A percentile compares a stretch with the other conserved stretches of the same genome.
These are phyloP conservation scores for Colletotrichum plurivorum DNA, from an alignment of 2,329 filamentous ascomycete genomes.

Conservation along the genomic window DNA sequence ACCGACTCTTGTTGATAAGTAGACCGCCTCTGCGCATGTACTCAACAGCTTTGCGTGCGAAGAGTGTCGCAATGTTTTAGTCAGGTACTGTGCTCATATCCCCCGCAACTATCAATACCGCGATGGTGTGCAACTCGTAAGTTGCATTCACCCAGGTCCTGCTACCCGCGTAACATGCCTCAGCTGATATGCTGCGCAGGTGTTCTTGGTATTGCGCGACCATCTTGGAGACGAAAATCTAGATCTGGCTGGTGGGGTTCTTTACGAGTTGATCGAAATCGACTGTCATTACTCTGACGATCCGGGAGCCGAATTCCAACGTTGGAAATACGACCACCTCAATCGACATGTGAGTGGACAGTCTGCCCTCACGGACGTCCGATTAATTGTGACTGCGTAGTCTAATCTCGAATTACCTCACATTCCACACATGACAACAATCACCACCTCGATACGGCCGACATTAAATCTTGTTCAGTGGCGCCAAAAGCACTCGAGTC, in stretches of 20 bases:
- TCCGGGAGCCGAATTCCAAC: slow-evolving; percentile 60
- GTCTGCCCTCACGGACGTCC: background rate
- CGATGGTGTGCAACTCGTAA: slow-evolving; percentile 59
- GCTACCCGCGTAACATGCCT: background rate
- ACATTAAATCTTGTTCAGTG: slow-evolving; percentile 54
- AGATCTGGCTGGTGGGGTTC: slow-evolving; percentile 58
- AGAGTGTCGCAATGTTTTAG: slow-evolving; percentile 62
- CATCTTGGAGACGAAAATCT: slow-evolving; percentile 61
- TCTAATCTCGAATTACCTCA: slow-evolving; percentile 60
- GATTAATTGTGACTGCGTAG: slow-evolving; percentile 42
- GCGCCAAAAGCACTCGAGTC: slow-evolving; percentile 53
- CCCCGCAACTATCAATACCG: slow-evolving; percentile 62
- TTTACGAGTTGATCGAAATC: slow-evolving; percentile 63
- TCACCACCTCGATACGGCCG: slow-evolving; percentile 57
- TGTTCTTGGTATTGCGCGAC: slow-evolving; percentile 59
- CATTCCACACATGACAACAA: slow-evolving; percentile 62
- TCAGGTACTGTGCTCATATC: slow-evolving; percentile 59
- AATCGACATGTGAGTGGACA: slow-evolving; percentile 55
- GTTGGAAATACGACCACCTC: slow-evolving; percentile 61
- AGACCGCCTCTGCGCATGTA: background rate
- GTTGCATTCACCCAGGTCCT: slow-evolving; percentile 20
- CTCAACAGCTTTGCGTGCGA: background rate
- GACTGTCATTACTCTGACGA: slow-evolving; percentile 61
- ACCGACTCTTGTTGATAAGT: background rate
- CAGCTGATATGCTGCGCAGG: slow-evolving; percentile 43